phyloP scores from a whole-genome alignment of 345 rosid genomes.

The Anastatica hierochuntica region DNA sequence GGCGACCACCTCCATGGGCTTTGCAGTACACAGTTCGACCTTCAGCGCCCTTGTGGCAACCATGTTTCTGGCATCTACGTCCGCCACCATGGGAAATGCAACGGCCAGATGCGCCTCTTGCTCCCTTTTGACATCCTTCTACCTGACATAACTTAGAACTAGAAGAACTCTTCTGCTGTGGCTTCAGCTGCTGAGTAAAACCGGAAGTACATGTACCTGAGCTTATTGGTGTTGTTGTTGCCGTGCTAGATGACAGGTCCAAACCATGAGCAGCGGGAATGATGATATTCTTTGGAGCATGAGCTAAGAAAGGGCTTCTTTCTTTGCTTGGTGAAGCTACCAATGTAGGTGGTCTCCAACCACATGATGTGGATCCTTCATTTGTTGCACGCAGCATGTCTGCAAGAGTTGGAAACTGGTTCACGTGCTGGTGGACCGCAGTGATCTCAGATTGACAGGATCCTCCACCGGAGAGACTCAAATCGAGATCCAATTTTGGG shows the following conservation, averaged over 20 bases:
- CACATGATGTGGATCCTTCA: conserved; percentile 43
- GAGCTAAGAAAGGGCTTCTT: conserved; percentile 34
- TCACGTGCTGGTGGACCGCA: conserved; percentile 30
- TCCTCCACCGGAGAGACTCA: conserved; percentile 65
- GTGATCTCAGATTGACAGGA: conserved; percentile 62
- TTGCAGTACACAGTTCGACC: conserved; percentile 95
- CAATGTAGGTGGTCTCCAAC: conserved; percentile 34
- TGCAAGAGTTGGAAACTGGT: conserved; percentile 31
- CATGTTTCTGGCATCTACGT: conserved; percentile 79
- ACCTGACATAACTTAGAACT: conserved; percentile 70
- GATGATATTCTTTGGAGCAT: conserved; percentile 29
- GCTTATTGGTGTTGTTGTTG: conserved; percentile 43
- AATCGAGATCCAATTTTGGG: conserved; percentile 58
- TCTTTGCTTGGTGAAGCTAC: conserved; percentile 31
- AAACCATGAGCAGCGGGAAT: conserved; percentile 29
- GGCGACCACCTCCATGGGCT: conserved; percentile 97
- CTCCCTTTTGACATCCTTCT: conserved; percentile 96
- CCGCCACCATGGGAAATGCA: conserved; percentile 99
- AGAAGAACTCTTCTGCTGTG: conserved; percentile 41
- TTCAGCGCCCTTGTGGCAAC: conserved; percentile 96
- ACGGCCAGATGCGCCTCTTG: conserved; percentile 96
- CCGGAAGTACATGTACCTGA: conserved; percentile 79
- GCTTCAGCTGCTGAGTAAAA: conserved; percentile 50
- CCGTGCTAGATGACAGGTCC: conserved; percentile 52
- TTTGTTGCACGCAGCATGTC: conserved; percentile 34